phyloP scores from a whole-genome alignment of 345 rosid species.

The Gossypium longicalyx region DNA sequence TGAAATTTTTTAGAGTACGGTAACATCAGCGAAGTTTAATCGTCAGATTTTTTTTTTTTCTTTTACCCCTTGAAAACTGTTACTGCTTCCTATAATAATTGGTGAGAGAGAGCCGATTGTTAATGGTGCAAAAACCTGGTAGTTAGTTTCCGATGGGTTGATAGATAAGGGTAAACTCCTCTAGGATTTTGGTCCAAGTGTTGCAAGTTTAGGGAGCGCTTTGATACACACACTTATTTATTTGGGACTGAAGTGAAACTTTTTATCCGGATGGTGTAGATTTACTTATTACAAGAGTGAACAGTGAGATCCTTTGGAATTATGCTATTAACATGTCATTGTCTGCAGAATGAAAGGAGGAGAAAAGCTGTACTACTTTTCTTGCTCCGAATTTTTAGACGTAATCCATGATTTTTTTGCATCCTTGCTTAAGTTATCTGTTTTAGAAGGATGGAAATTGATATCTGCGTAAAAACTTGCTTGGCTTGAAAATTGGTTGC shows the following conservation, averaged over 20 bases:
- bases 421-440: slow-evolving; percentile 2
- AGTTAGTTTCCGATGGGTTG: neutral
- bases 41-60: neutral
- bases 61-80: neutral
- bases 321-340: slow-evolving; percentile 6
- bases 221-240: neutral
- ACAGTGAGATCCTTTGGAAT: slow-evolving; percentile 9
- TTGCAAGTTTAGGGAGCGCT: neutral
- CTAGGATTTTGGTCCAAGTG: slow-evolving; percentile 13
- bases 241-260: slow-evolving; percentile 8
- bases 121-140: neutral
- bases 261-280: neutral
- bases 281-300: neutral
- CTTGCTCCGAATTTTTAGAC: slow-evolving; percentile 10
- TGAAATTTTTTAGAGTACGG: neutral
- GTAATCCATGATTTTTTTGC: neutral
- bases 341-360: neutral
- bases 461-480: slow-evolving; percentile 12
- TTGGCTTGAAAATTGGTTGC: slow-evolving; percentile 11
- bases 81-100: slow-evolving; percentile 20
- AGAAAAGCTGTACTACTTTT: slow-evolving; percentile 1
- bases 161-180: slow-evolving; percentile 12
- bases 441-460: slow-evolving; percentile 1
- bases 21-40: slow-evolving; percentile 2
- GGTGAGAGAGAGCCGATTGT: slow-evolving; percentile 11